Conservation (phyloP, 352 stramenopile genomes). For the Stephanocyclus meneghinianus region DNA sequence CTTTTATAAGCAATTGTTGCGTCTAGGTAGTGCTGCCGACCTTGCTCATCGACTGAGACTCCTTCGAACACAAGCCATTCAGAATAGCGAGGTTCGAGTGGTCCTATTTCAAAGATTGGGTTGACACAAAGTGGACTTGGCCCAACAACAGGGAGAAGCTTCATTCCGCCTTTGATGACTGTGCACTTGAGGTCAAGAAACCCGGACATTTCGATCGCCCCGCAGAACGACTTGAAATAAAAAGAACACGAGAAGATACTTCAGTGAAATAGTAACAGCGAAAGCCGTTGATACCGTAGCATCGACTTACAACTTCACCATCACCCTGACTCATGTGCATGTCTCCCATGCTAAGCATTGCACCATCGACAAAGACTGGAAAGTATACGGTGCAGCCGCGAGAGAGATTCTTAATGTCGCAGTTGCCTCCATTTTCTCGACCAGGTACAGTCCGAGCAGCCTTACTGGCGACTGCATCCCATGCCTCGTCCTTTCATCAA, state of each 20-base stretch:
- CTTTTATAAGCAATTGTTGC: conserved; percentile 68
- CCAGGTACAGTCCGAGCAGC: conserved; percentile 66
- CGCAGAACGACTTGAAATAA: conserved; percentile 53
- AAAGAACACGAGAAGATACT: neutral
- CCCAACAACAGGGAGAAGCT: conserved; percentile 64
- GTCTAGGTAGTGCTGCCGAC: conserved; percentile 69
- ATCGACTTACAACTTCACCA: conserved; percentile 53
- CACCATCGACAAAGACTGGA: conserved; percentile 68
- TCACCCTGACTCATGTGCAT: conserved; percentile 75
- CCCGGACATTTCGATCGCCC: conserved; percentile 73
- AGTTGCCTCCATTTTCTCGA: conserved; percentile 76
- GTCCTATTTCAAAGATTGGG: conserved; percentile 74
- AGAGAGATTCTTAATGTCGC: conserved; percentile 74
- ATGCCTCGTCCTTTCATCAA: conserved; percentile 28
- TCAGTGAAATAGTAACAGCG: neutral
- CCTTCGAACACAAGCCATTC: conserved; percentile 76
- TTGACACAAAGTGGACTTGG: conserved; percentile 60
- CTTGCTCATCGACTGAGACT: conserved; percentile 70
- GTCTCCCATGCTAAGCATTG: conserved; percentile 72
- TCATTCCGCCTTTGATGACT: conserved; percentile 73
- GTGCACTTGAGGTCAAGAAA: conserved; percentile 65
- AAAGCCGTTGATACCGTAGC: neutral
- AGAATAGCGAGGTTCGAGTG: conserved; percentile 68
- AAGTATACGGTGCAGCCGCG: conserved; percentile 73
- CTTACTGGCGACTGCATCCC: conserved; percentile 54